phyloP scores from a whole-genome alignment of 2,329 filamentous ascomycete genomes.

The Thyridium curvatum region DNA sequence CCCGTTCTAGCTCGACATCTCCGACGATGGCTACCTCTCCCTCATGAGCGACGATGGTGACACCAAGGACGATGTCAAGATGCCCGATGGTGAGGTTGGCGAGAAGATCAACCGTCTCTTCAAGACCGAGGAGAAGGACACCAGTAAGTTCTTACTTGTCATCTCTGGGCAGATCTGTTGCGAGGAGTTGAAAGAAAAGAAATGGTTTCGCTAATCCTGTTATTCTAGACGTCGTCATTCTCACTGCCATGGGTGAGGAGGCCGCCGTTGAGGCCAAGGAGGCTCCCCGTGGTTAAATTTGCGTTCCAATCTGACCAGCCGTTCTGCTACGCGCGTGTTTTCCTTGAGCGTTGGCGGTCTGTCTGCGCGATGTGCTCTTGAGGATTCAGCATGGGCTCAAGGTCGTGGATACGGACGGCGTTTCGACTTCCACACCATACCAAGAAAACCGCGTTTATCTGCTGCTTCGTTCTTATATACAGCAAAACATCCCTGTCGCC shows the following conservation, averaged over 20 bases:
- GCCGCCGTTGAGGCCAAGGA: constrained; percentile 90
- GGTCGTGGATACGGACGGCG: not conserved
- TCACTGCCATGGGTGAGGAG: constrained; percentile 96
- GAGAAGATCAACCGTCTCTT: constrained; percentile 81
- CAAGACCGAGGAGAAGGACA: constrained; percentile 80
- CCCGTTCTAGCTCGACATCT: constrained; percentile 71
- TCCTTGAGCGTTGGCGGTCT: not conserved
- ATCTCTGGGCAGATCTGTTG: constrained; percentile 1
- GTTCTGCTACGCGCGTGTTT: not conserved
- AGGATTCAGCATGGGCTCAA: no score
- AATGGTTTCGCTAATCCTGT: constrained; percentile 18
- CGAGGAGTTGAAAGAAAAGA: not conserved
- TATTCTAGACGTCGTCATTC: constrained; percentile 73
- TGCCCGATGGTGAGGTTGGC: constrained; percentile 84
- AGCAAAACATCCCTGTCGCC: not conserved
- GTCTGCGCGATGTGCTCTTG: not conserved
- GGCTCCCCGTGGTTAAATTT: constrained; percentile 49
- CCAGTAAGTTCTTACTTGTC: constrained; percentile 60
- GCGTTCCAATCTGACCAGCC: not conserved
- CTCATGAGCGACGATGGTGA: constrained; percentile 83
- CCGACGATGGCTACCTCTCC: constrained; percentile 89
- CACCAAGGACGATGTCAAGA: constrained; percentile 91
- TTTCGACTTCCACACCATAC: not conserved
- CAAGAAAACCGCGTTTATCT: not conserved
- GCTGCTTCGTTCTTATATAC: no score